A percentile compares a stretch with the other conserved stretches of the same genome.
phyloP scores from a whole-genome alignment of 768 basidiomycete species.

The Sistotremastrum suecicum region DNA sequence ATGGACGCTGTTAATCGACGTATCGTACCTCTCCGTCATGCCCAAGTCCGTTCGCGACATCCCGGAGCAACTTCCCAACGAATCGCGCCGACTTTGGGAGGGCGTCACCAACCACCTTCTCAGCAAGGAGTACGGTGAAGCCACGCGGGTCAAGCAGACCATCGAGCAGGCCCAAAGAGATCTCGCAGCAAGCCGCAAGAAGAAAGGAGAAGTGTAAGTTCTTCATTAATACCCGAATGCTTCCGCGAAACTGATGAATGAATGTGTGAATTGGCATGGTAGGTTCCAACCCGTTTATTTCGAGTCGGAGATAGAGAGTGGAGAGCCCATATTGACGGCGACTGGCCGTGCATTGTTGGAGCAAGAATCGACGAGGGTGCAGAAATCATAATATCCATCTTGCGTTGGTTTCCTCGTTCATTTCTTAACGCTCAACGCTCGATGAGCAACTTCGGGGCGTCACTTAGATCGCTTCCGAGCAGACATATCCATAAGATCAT shows the following conservation, averaged over 20 bases:
- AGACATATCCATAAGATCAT: no score
- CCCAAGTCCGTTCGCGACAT: constrained; percentile 81
- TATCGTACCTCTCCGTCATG: constrained; percentile 51
- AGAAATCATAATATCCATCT: no score
- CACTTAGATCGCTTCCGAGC: no score
- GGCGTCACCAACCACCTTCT: constrained; percentile 60
- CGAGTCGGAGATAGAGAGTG: constrained; percentile 49
- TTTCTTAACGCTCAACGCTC: no score
- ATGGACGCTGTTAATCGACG: constrained; percentile 59
- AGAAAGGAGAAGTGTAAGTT: constrained; percentile 63
- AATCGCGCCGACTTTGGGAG: constrained; percentile 85
- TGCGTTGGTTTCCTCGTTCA: no score
- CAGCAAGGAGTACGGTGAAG: constrained; percentile 79
- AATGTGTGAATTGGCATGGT: background rate
- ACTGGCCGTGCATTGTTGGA: constrained; percentile 61
- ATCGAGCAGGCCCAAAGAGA: constrained; percentile 95
- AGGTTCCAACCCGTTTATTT: constrained; percentile 73
- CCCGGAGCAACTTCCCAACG: constrained; percentile 59
- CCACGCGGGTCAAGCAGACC: constrained; percentile 77
- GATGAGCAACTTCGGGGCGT: no score
- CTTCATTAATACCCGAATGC: background rate
- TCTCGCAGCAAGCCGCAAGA: constrained; percentile 74
- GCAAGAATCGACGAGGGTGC: constrained; percentile 33
- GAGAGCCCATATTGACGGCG: constrained; percentile 52
- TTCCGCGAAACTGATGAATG: background rate